Base-by-base conservation (phyloP, 176 grass and related monocot genomes). In the Alopecurus myosuroides region DNA sequence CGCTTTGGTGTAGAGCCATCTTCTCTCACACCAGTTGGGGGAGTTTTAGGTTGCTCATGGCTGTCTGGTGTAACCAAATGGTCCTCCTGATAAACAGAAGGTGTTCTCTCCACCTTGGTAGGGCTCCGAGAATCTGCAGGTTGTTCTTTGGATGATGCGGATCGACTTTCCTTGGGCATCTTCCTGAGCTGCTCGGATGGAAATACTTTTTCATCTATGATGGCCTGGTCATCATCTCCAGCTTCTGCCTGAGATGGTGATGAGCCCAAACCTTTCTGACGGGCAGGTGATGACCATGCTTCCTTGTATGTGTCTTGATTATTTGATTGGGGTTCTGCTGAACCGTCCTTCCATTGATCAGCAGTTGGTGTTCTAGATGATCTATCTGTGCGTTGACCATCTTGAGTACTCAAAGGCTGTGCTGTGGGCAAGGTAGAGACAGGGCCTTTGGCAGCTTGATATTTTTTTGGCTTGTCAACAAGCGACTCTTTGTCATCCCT, bases 61-160 rank as follows among this genome's bases (percentile, higher is more conserved):
- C 31, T 79, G 52, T 60, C 63, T 79, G 56, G 49, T 70, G 19
- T 37, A n/a, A 46, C 84, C 19, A 46, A 35, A 85, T 52, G 75
- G 37, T 35, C 41, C 84, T 85, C 69, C 84, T 80, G 40, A 52
- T 86, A 72, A 74, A 40, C 33, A 58, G 76, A 85, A 68, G 37
- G 44, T 49, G 53, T 51, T 71, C 78, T 80, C 77, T 86, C 76
- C 51, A 35, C 77, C 77, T 80, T 40, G 70, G 46, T 34, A 78
- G 56, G 36, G 25, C 44, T 48, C 57, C 23, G 22, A 75, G 85
- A 76, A 87, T 76, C 78, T 33, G 44, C 63, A 41, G 25, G 42
- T 28, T 87, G 77, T 86, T 50, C 56, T 70, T 61, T 50, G 41
- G 84, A 18, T 73, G 42, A 13, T 63, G 52, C 29, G 3, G 42